These are phyloP conservation scores for Trametes sanguinea DNA, from an alignment of 768 basidiomycete genomes.

Conservation along the genomic window DNA sequence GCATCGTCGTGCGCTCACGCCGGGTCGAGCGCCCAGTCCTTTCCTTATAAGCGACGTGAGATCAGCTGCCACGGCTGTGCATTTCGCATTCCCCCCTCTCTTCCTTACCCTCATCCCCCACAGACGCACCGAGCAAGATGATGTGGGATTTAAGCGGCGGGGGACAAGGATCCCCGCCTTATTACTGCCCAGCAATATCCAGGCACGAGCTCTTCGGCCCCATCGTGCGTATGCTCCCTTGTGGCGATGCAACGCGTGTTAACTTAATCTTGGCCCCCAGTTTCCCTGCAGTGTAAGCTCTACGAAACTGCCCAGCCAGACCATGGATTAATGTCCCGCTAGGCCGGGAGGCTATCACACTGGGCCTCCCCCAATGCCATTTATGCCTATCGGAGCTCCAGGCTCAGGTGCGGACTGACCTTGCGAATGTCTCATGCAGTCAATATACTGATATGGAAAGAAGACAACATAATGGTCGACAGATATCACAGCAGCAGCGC, in stretches of 20 bases:
- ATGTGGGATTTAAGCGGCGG: conserved; percentile 23
- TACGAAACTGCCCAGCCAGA: background rate
- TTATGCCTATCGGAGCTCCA: conserved; percentile 24
- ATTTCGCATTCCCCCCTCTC: conserved; percentile 11
- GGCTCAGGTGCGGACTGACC: background rate
- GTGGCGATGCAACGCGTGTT: conserved; percentile 3
- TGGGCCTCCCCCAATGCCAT: conserved; percentile 12
- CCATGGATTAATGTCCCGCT: background rate
- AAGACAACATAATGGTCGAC: conserved; percentile 9
- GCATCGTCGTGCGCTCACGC: conserved; percentile 8
- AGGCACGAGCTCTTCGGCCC: background rate
- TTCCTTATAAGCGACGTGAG: conserved; percentile 16
- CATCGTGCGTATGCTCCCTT: conserved; percentile 8
- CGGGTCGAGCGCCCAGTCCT: background rate
- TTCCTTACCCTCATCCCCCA: conserved; percentile 1
- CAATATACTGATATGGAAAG: background rate
- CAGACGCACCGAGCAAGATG: conserved; percentile 7
- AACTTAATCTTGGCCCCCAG: background rate
- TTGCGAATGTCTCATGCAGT: too few species aligned
- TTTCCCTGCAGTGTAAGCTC: conserved; percentile 9
- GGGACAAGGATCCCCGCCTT: conserved; percentile 10
- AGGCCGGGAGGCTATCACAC: conserved; percentile 9
- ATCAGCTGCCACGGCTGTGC: conserved; percentile 19
- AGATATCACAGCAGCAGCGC: background rate
- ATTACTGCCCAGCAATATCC: conserved; percentile 6